Evolutionary conservation across 371 early-diverging fungal genomes (phyloP).

Genomic region (Nematocida ironsii): DNA sequence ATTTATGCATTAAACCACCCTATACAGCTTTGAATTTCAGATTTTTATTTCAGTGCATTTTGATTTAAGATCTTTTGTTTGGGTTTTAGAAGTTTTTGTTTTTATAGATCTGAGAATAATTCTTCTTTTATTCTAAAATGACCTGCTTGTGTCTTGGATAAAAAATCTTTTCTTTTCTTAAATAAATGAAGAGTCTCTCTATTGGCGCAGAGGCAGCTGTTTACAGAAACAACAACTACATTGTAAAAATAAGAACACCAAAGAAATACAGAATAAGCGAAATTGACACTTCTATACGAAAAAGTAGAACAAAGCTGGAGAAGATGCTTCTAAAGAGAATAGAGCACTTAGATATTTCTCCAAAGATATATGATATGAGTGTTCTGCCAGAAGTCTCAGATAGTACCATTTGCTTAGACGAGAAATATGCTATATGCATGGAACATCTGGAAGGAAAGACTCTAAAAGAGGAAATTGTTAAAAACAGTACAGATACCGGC

Average conservation of each 20-base stretch:
- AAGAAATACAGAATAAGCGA: constrained; percentile 66
- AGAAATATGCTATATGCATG: constrained; percentile 62
- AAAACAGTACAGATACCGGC: background rate
- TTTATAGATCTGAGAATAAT: too few species aligned
- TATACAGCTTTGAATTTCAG: too few species aligned
- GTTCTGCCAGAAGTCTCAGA: background rate
- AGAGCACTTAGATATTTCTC: constrained; percentile 29
- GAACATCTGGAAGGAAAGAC: constrained; percentile 60
- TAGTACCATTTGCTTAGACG: background rate
- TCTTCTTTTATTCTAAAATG: too few species aligned
- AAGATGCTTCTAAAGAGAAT: constrained; percentile 59
- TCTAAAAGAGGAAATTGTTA: constrained; percentile 42
- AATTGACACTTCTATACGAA: constrained; percentile 63
- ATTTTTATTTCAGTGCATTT: too few species aligned
- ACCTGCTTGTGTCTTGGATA: background rate
- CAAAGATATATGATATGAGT: constrained; percentile 9
- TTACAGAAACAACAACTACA: constrained; percentile 35
- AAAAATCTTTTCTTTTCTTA: constrained; percentile 7
- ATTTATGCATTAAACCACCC: too few species aligned
- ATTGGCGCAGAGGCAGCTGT: constrained; percentile 68
- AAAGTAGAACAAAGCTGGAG: constrained; percentile 63
- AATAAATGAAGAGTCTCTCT: constrained; percentile 10
- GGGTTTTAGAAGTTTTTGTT: too few species aligned
- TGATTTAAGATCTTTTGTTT: too few species aligned
- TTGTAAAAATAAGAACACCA: constrained; percentile 61